Evolutionary conservation across 106 monocot genomes (phyloP).

Genomic region (Dendrobium nobile): DNA sequence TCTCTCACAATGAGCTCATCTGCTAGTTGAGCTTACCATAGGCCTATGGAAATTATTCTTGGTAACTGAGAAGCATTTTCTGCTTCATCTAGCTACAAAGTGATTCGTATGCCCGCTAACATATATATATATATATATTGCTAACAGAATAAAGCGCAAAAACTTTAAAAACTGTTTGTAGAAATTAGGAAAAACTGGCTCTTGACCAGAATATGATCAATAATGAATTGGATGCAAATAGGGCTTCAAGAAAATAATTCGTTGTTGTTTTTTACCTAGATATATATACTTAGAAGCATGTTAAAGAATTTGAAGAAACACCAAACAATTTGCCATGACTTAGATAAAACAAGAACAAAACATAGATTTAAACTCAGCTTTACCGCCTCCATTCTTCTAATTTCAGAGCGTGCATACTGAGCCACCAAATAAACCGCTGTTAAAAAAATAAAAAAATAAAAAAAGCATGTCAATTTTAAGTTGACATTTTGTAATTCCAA

Average conservation of each 20-base stretch:
- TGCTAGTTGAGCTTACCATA: no score
- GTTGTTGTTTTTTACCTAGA: not conserved
- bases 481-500: not conserved
- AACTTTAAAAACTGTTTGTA: not conserved
- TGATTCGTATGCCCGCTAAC: not conserved
- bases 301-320: not conserved
- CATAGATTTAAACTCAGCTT: slow-evolving; percentile 1
- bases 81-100: not conserved
- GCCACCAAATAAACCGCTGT: slow-evolving; percentile 74
- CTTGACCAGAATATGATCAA: not conserved
- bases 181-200: not conserved
- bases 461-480: not conserved
- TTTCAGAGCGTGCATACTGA: slow-evolving; percentile 69
- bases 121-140: not conserved
- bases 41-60: not conserved
- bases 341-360: not conserved
- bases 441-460: not conserved
- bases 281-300: not conserved
- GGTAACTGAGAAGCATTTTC: not conserved
- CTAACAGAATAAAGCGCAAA: not conserved
- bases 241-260: not conserved
- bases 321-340: not conserved
- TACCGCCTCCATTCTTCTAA: slow-evolving; percentile 75
- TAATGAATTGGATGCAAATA: not conserved
- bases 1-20: no score